Conservation (phyloP, 495 filamentous ascomycete genomes). For the Trichoderma orchidacearum region DNA sequence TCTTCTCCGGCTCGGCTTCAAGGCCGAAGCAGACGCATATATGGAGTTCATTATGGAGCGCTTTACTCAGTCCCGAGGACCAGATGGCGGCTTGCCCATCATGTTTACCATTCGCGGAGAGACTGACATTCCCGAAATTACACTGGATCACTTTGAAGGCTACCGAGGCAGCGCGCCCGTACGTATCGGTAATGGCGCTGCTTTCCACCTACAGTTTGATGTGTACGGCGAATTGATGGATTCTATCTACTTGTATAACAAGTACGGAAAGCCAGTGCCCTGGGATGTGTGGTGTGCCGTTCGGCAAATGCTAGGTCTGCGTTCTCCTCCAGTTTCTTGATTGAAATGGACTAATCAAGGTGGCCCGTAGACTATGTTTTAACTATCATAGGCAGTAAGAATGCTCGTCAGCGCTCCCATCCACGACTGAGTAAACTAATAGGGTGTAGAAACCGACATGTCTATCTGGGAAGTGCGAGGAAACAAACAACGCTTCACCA, state of each 20-base stretch:
- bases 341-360: background rate
- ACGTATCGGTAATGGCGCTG: conserved; percentile 61
- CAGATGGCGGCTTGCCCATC: conserved; percentile 48
- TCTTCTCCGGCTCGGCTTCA: conserved; percentile 58
- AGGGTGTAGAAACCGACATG: conserved; percentile 46
- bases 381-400: conserved; percentile 32
- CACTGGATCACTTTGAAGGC: conserved; percentile 51
- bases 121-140: conserved; percentile 55
- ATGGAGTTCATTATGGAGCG: conserved; percentile 61
- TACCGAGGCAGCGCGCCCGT: conserved; percentile 55
- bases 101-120: conserved; percentile 67
- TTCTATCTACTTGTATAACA: conserved; percentile 64
- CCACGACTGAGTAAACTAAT: background rate
- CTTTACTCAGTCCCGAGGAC: conserved; percentile 32
- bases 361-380: conserved; percentile 31
- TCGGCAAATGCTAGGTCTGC: conserved; percentile 39
- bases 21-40: conserved; percentile 58
- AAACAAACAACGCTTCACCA: conserved; percentile 57
- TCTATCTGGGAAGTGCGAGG: conserved; percentile 69
- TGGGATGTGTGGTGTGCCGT: conserved; percentile 58
- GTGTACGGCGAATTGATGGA: conserved; percentile 70
- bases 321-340: background rate
- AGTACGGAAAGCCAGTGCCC: conserved; percentile 58
- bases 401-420: background rate
- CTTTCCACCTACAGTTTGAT: conserved; percentile 60